Evolutionary conservation across 148 eudicot genomes (phyloP).

Genomic region (Cornus suecica): DNA sequence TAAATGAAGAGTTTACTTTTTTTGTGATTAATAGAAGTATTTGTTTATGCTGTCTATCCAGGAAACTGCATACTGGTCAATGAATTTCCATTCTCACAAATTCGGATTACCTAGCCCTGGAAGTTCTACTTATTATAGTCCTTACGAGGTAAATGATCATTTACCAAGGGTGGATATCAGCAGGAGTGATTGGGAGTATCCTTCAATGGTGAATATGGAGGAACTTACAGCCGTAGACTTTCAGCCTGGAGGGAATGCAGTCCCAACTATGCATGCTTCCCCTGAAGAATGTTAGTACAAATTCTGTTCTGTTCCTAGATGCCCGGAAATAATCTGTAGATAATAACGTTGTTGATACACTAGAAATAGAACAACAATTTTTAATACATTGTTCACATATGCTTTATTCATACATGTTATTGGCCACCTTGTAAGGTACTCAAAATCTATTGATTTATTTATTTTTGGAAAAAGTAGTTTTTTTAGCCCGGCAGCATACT

Average conservation of each 20-base stretch:
- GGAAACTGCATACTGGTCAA: conserved; percentile 65
- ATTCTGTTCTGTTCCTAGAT: conserved; percentile 1
- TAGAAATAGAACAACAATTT: too few relatives aligned
- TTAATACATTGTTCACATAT: neutral
- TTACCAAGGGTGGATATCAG: conserved; percentile 47
- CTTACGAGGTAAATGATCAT: conserved; percentile 34
- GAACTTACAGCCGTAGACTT: conserved; percentile 36
- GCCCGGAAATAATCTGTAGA: neutral
- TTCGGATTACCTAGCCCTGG: conserved; percentile 45
- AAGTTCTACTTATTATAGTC: conserved; percentile 54
- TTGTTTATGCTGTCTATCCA: conserved; percentile 18
- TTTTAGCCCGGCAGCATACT: neutral
- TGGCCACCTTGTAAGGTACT: neutral
- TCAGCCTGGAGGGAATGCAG: conserved; percentile 45
- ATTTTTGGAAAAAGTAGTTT: neutral
- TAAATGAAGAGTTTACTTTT: neutral
- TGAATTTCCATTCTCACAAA: conserved; percentile 57
- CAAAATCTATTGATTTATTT: neutral
- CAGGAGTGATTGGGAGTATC: conserved; percentile 63
- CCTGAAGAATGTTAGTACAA: conserved; percentile 64
- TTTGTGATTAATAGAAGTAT: neutral
- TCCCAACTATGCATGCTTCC: conserved; percentile 34
- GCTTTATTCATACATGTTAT: neutral
- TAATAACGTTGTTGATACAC: too few relatives aligned
- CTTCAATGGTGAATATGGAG: conserved; percentile 46